Evolutionary conservation across 345 rosid species (phyloP), one percentile per base, ranked within the genome.

Genomic region (Linum usitatissimum): DNA sequence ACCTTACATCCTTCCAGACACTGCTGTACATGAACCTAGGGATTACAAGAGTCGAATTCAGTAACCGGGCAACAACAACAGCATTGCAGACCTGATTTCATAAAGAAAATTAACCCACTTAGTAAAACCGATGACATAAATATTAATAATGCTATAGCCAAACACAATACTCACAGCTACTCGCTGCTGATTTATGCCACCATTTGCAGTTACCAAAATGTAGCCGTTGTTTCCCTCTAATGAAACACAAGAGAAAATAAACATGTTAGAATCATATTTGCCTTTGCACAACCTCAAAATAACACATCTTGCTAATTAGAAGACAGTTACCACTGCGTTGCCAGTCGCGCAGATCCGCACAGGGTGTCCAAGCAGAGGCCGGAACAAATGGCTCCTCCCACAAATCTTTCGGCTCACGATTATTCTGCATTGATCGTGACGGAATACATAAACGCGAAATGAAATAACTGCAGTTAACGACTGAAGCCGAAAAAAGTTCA

Each of bases 1-100:
- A 93, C 99, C 99, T 93, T 68, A 76, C 70, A 74, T 93, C 99
- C 65, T 76, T 84, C 97, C 97, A 90, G 58, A 93, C 99, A 65
- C 88, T 88, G 54, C 99, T 90, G 82, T 84, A 86, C 90, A 93
- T 79, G 72, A 90, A 87, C 71, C 75, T 90, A 3, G 99, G 97
- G 71, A 93, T 68, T 66, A 90, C 92, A 54, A 93, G 96, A 60
- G 97, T 81, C 59, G 99, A 84, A 70, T 93, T 84, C 55, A 93
- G 84, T 67, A 90, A 75, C 60, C 99, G 76, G 0, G 99, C 88
- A 69, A 93, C 64, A 67, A 77, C 97, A 49, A 87, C 95, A 21
- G 88, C 86, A 81, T 93, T 93, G 81, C 99, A 93, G 53, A 90
- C 81, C 99, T 93, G 80, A 70, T 73, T 59, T 62, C 60, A 63